Base-by-base conservation (phyloP, 148 eudicot species). In the Rhododendron ovatum region DNA sequence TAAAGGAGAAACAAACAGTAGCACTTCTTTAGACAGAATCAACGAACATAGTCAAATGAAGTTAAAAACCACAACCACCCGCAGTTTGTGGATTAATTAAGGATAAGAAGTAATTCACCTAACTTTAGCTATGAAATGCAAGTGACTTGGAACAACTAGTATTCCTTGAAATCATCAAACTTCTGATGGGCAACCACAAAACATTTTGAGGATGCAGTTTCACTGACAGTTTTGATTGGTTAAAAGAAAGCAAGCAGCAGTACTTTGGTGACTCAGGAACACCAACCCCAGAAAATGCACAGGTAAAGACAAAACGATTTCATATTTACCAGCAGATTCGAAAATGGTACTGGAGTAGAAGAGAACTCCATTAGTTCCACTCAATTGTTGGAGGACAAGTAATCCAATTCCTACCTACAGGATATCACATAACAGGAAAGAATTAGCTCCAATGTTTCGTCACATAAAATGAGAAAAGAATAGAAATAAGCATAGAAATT, bases 271-370 rank as follows among this genome's bases (percentile, higher is more conserved):
- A 45, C n/a, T 47, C 2, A 5, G 79, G 61, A 50, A 35, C 26
- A 73, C 80, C 20, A 24, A 67, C 35, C 30, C 67, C 30, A 35
- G 39, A 51, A 74, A 73, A 67, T 10, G 17, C 35, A 51, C 20
- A 17, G 22, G 43, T 77, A 9, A 76, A 20, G 84, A 75, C 50
- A 6, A 86, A 55, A 48, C 51, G 3, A 71, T 28, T 41, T n/a
- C 57, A n/a, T 48, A 47, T 69, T 87, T 83, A 97, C 98, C 99
- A 84, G 99, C 99, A 89, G 92, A 83, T 86, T 87, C 78, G 89
- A 97, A 97, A 69, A 95, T 97, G 86, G 92, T 92, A 88, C 93
- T 95, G 53, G 99, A 95, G 88, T 97, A 97, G 89, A 94, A 95
- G 79, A 97, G 90, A 87, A 97, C 96, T 73, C 93, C 99, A 88